A percentile compares a stretch with the other conserved stretches of the same genome.
Conservation (phyloP, 371 early-diverging fungal genomes). For the Mucor lusitanicus region DNA sequence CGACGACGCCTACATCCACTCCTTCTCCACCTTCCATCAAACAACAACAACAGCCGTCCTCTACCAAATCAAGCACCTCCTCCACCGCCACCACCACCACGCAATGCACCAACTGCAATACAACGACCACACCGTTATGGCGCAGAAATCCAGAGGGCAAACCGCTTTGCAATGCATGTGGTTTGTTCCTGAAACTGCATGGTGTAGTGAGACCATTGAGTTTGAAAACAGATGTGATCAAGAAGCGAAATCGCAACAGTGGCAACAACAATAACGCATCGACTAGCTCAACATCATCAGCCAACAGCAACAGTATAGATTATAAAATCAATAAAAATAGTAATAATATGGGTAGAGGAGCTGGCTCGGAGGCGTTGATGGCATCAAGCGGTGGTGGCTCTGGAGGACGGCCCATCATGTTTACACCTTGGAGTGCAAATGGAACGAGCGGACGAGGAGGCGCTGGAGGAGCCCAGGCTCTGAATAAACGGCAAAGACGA, state of each 20-base stretch:
- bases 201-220: slow-evolving; percentile 29
- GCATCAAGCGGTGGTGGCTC: slow-evolving; percentile 7
- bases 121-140: slow-evolving; percentile 33
- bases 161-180: slow-evolving; percentile 34
- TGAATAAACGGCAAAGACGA: slow-evolving; percentile 17
- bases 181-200: slow-evolving; percentile 32
- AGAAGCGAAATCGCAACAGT: slow-evolving; percentile 24
- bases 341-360: slow-evolving; percentile 5
- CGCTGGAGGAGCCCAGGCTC: neutral
- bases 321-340: neutral
- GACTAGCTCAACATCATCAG: neutral
- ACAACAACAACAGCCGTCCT: neutral
- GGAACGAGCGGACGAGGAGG: neutral
- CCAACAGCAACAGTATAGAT: neutral
- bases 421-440: slow-evolving; percentile 1
- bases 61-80: neutral
- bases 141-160: slow-evolving; percentile 34
- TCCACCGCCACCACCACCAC: neutral
- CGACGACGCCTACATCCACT: neutral
- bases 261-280: neutral
- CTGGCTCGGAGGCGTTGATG: neutral
- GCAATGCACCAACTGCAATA: slow-evolving; percentile 33
- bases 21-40: neutral
- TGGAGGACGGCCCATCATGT: slow-evolving; percentile 12
- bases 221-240: slow-evolving; percentile 34